Evolutionary conservation across 768 basidiomycete species (phyloP).

Genomic region (Boletus eberwhitei): DNA sequence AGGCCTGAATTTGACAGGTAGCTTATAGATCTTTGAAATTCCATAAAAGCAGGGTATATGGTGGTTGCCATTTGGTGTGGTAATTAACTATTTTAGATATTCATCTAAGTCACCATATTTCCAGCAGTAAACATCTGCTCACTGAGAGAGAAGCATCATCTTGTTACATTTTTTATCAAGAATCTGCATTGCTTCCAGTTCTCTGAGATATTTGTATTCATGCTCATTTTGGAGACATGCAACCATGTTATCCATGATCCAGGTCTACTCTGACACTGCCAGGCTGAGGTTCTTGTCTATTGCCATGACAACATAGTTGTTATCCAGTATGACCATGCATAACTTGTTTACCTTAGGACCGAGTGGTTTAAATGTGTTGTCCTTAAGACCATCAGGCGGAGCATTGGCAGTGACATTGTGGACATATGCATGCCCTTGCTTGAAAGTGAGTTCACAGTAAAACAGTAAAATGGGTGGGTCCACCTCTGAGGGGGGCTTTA

Average conservation of each 20-base stretch:
- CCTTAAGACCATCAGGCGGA: background rate
- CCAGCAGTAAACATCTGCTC: background rate
- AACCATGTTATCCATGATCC: background rate
- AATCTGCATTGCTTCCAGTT: rapidly evolving
- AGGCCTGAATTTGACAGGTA: conserved; percentile 1
- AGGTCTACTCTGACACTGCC: background rate
- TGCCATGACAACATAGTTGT: background rate
- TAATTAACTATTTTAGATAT: rapidly evolving
- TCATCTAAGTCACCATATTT: background rate
- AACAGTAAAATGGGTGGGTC: background rate
- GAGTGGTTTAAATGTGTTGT: background rate
- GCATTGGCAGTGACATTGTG: background rate
- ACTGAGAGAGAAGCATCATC: background rate
- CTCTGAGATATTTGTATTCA: too few species aligned
- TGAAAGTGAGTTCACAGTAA: background rate
- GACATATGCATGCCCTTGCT: background rate
- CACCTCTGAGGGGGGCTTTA: background rate
- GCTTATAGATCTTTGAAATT: background rate
- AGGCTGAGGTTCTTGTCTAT: background rate
- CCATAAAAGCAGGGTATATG: background rate
- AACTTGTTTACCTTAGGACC: background rate
- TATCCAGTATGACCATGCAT: background rate
- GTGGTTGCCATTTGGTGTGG: background rate
- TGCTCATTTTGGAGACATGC: background rate
- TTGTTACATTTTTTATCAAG: background rate